These are phyloP conservation scores for Zea luxurians DNA, from an alignment of 176 grass and related monocot species.

Conservation along the genomic window DNA sequence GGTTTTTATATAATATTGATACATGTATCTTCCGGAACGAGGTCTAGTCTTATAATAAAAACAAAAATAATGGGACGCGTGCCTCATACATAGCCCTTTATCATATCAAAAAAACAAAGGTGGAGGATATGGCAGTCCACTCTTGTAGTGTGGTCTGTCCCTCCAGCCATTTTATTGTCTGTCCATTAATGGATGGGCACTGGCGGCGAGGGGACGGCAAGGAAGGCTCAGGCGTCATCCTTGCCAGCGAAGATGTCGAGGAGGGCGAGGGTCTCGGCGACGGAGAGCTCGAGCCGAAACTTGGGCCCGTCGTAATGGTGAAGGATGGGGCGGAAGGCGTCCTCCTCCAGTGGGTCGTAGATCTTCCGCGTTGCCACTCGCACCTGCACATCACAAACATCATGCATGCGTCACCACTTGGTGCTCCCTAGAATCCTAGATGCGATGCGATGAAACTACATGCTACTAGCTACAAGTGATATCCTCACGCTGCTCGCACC, in stretches of 20 bases:
- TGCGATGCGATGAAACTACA: too few relatives aligned
- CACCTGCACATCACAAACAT: slow-evolving; percentile 48
- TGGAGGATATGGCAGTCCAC: too few relatives aligned
- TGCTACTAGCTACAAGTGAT: too few relatives aligned
- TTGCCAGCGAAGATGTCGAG: slow-evolving; percentile 85
- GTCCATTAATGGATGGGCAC: background rate
- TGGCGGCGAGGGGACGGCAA: too few relatives aligned
- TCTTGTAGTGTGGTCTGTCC: background rate
- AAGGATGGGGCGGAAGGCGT: slow-evolving; percentile 93
- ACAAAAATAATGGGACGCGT: slow-evolving; percentile 24
- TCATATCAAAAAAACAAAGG: background rate
- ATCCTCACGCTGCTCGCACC: too few relatives aligned
- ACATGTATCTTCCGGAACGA: background rate
- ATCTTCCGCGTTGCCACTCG: slow-evolving; percentile 73
- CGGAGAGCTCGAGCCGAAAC: slow-evolving; percentile 88
- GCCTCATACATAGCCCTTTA: slow-evolving; percentile 5
- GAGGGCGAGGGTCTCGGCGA: slow-evolving; percentile 74
- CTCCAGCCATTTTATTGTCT: background rate
- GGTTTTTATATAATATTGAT: too few relatives aligned
- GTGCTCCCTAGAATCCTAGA: too few relatives aligned
- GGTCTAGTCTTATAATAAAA: slow-evolving; percentile 15
- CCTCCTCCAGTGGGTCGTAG: slow-evolving; percentile 83
- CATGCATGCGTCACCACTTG: too few relatives aligned
- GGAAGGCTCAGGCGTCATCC: slow-evolving; percentile 53
- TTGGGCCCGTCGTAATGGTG: slow-evolving; percentile 99